These are phyloP conservation scores for Colletotrichum zoysiae DNA, from an alignment of 2,329 filamentous ascomycete genomes.

Conservation along the genomic window DNA sequence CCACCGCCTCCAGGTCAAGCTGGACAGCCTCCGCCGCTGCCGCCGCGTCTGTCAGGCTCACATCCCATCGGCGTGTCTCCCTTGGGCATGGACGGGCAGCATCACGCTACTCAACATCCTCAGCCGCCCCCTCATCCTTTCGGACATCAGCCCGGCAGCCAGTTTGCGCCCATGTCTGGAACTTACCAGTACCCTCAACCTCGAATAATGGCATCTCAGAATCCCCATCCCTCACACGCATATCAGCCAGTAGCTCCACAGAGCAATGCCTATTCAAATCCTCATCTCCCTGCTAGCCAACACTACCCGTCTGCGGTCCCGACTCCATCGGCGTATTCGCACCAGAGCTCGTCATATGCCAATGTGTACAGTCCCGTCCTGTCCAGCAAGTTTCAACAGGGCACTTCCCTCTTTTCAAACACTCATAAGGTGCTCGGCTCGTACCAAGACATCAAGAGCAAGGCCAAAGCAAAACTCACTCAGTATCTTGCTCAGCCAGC, in stretches of 20 bases:
- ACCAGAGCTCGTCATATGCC: not conserved
- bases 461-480: not conserved
- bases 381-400: not conserved
- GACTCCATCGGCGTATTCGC: not conserved
- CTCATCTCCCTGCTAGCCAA: not conserved
- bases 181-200: not conserved
- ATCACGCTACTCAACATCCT: not conserved
- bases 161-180: not conserved
- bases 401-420: not conserved
- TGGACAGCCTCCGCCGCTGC: conserved; percentile 19
- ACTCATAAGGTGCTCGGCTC: conserved; percentile 18
- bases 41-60: not conserved
- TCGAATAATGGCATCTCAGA: not conserved
- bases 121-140: not conserved
- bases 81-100: not conserved
- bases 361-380: not conserved
- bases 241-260: not conserved
- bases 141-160: not conserved
- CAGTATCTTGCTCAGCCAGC: conserved; percentile 16
- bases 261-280: not conserved
- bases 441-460: conserved; percentile 16
- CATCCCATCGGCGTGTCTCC: not conserved
- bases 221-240: not conserved
- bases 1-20: conserved; percentile 26
- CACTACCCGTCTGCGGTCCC: not conserved